Conservation (phyloP, 805 yeast genomes). For the Middelhovenomyces tepae region DNA sequence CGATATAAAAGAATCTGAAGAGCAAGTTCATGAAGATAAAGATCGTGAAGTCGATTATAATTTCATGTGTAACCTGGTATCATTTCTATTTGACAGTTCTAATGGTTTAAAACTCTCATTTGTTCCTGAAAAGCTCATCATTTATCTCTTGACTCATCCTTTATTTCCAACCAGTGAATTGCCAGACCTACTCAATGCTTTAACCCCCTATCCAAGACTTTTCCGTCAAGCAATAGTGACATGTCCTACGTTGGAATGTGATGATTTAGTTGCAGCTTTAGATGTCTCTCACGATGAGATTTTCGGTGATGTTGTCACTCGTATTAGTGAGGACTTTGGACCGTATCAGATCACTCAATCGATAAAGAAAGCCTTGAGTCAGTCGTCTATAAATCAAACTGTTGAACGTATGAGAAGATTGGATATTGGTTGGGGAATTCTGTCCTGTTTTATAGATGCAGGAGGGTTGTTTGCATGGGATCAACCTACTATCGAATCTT, state of each 20-base stretch:
- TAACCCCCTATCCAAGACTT: slow-evolving; percentile 51
- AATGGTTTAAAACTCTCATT: slow-evolving; percentile 11
- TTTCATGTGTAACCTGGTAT: slow-evolving; percentile 18
- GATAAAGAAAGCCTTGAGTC: too few relatives aligned
- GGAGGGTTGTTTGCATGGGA: slow-evolving; percentile 65
- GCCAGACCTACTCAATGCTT: slow-evolving; percentile 42
- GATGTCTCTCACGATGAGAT: slow-evolving; percentile 43
- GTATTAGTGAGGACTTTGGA: slow-evolving; percentile 61
- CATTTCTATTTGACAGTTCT: slow-evolving; percentile 22
- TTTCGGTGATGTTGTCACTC: slow-evolving; percentile 55
- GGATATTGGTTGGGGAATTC: slow-evolving; percentile 50
- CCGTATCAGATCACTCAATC: slow-evolving; percentile 30
- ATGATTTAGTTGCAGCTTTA: slow-evolving; percentile 56
- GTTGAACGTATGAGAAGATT: slow-evolving; percentile 38
- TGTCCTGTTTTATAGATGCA: slow-evolving; percentile 60
- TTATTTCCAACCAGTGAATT: slow-evolving; percentile 60
- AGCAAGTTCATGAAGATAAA: too few relatives aligned
- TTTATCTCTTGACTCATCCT: slow-evolving; percentile 81
- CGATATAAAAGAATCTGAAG: slow-evolving; percentile 15
- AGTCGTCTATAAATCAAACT: slow-evolving; percentile 26
- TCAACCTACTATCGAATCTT: slow-evolving; percentile 37
- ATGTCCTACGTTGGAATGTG: slow-evolving; percentile 57
- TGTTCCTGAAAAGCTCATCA: slow-evolving; percentile 48
- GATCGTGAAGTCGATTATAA: slow-evolving; percentile 19
- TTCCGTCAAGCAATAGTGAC: slow-evolving; percentile 77